Base-by-base conservation (phyloP, 306 rosid species). In the Casuarina cunninghamiana region DNA sequence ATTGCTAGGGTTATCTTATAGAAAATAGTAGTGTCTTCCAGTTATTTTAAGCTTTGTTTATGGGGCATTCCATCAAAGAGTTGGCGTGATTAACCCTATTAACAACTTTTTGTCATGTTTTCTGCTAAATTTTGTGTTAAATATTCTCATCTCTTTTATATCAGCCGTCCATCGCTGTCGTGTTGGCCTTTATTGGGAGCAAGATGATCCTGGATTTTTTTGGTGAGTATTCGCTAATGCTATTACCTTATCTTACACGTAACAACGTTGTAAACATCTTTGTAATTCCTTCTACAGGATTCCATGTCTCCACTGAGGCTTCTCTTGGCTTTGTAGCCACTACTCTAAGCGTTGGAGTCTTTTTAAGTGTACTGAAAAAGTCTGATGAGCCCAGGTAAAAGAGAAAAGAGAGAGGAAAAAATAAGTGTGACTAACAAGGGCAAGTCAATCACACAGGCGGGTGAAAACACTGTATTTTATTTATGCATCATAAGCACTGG, bases 281-380 rank as follows among this genome's bases (percentile, higher is more conserved):
- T 12, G 60, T 71, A 61, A 54, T 53, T 43, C 39, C 75, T 78
- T 69, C 60, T 83, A 35, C 86, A 90, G 97, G 97, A 72, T 70
- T 91, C 82, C 99, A 93, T 74, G 80, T 92, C 80, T 83, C 99
- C 49, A 95, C 97, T 1, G 99, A 95, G 88, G 90, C 85, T 71
- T 95, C 99, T 42, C 97, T 95, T 76, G 97, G 89, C 72, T 86
- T 95, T 86, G 99, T 95, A 16, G 97, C 97, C 75, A 86, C 93
- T 60, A 86, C 93, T 85, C 91, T 91, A 72, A 58, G 90, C 75
- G 82, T 85, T 3, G 99, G 97, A 11, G 97, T 95, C 73, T 73
- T 90, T 17, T 83, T 91, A 78, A 95, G 99, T 81, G 70, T 93
- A 78, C 77, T 83, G 78, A 89, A 91, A 77, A 93, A 91, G 72